A percentile compares a stretch with the other conserved stretches of the same genome.
Evolutionary conservation across 2,329 filamentous ascomycete genomes (phyloP).

Genomic region (Nemania abortiva): DNA sequence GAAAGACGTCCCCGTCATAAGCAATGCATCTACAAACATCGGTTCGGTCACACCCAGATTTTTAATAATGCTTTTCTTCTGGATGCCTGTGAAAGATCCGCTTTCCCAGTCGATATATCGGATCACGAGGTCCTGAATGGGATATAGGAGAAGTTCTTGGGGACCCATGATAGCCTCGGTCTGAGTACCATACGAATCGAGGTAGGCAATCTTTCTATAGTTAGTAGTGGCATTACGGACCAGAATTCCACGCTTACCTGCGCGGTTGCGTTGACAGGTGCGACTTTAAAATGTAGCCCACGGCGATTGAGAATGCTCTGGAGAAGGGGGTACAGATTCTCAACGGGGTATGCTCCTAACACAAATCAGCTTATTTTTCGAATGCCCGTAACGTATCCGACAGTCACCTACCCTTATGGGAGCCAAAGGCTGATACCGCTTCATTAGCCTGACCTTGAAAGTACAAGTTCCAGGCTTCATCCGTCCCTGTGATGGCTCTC

Average conservation of each 20-base stretch:
- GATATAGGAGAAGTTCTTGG: slow-evolving; percentile 87
- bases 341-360: slow-evolving; percentile 76
- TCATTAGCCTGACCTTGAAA: slow-evolving; percentile 81
- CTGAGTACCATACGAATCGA: slow-evolving; percentile 75
- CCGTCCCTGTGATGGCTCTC: slow-evolving; percentile 76
- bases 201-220: slow-evolving; percentile 76
- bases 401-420: slow-evolving; percentile 72
- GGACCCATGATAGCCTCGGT: slow-evolving; percentile 85
- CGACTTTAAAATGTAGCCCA: slow-evolving; percentile 80
- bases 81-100: slow-evolving; percentile 70
- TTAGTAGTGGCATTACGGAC: slow-evolving; percentile 37
- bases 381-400: background rate
- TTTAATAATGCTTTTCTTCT: slow-evolving; percentile 77
- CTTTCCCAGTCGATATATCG: slow-evolving; percentile 75
- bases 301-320: slow-evolving; percentile 78
- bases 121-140: slow-evolving; percentile 81
- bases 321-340: slow-evolving; percentile 81
- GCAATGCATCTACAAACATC: slow-evolving; percentile 84
- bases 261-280: slow-evolving; percentile 88
- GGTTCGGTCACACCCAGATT: slow-evolving; percentile 74
- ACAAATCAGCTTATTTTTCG: slow-evolving; percentile 32
- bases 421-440: slow-evolving; percentile 87
- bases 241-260: slow-evolving; percentile 69
- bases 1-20: slow-evolving; percentile 86
- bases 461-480: slow-evolving; percentile 89